Evolutionary conservation across 768 basidiomycete genomes (phyloP), one percentile per base, ranked within the genome.

Genomic region (Boletus sp.): DNA sequence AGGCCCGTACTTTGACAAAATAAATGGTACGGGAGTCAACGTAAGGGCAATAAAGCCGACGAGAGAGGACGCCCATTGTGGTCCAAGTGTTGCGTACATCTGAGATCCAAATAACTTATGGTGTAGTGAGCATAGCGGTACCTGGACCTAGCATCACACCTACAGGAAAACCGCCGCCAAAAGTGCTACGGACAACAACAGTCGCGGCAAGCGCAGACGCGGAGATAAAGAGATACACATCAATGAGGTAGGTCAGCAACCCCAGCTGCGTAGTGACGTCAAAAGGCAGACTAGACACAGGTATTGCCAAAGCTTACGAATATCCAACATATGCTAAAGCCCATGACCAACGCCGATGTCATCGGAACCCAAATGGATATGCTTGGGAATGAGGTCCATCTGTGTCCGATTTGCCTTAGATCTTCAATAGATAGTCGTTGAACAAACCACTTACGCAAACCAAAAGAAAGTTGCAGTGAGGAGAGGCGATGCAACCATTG

Each of bases 171-270:
- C 67, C 76, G 28, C 81, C 80, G 33, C 83, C 85, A 48, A 79
- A 80, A 9, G 80, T 57, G 60, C 82, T 83, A 17, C 83, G 78
- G 3, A 79, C 65, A 15, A 86, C 79, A 0, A 81, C 83, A 50
- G 66, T 81, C 3, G 77, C 75, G 2, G 85, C 80, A 10, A 86
- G 70, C 1, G 84, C 84, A 10, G 82, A 83, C 1, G 85, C 83
- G 8, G 84, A 79, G 5, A 78, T 74, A 55, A 75, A 66, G 20
- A 83, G 68, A 62, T 86, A 86, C 4, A 80, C 76, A 67, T 86
- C 86, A 41, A 87, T 79, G 36, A 85, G 79, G 62, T 87, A 87
- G 59, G 83, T 86, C 60, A 83, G 68, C 46, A 83, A 66, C 10
- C 78, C 74, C 52, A 85, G 63, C 85, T 85, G 52, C 11, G 50